phyloP scores from a whole-genome alignment of 495 filamentous ascomycete species.

The Cudoniella acicularis region DNA sequence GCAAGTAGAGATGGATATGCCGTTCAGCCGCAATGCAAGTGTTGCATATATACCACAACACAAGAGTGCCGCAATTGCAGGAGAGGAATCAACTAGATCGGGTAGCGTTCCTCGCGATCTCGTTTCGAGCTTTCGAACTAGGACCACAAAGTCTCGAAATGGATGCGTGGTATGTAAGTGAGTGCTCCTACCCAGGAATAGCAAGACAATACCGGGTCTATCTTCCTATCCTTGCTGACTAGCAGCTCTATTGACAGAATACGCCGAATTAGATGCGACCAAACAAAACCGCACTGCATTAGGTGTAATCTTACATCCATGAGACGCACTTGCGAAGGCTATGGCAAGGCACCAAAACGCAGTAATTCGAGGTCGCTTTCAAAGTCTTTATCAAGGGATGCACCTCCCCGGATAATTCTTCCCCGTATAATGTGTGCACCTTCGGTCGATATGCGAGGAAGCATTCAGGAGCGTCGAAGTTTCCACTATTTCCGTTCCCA shows the following conservation, averaged over 20 bases:
- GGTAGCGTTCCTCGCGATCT: not conserved
- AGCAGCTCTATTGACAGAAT: no score
- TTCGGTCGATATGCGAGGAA: not conserved
- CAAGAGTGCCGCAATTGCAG: not conserved
- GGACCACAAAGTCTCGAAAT: not conserved
- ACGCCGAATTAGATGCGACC: conserved; percentile 54
- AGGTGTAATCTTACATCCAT: conserved; percentile 51
- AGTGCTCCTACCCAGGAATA: not conserved
- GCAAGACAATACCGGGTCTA: not conserved
- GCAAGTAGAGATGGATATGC: no score
- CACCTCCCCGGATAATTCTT: not conserved
- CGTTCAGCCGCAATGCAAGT: no score
- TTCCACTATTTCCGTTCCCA: conserved; percentile 40
- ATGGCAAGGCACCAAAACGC: not conserved
- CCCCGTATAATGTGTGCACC: not conserved
- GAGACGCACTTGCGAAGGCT: conserved; percentile 42
- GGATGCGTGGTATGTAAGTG: not conserved
- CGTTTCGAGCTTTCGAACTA: not conserved
- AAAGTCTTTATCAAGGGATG: not conserved
- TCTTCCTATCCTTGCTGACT: no score
- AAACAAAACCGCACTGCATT: no score
- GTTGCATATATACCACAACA: not conserved
- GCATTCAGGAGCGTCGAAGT: conserved; percentile 7
- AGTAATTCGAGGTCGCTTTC: not conserved
- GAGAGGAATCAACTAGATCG: no score